Percentiles rank a stretch among this genome's conserved stretches.
phyloP scores from a whole-genome alignment of 257 asterid genomes.

The Catharanthus roseus region DNA sequence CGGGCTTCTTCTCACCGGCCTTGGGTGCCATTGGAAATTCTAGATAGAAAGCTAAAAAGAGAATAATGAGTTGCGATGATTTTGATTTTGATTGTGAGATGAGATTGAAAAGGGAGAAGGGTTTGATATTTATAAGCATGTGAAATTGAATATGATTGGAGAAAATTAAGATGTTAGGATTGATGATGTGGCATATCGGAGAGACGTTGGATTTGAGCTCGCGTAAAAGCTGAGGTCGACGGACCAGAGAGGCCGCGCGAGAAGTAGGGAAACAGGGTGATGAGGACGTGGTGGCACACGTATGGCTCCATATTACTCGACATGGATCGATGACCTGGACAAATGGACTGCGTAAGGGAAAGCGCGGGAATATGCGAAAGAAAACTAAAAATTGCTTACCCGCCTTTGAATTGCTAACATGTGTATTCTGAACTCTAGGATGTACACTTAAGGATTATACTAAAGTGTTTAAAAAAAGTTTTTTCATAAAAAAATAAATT shows the following conservation, averaged over 20 bases:
- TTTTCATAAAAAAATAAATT: too few relatives aligned
- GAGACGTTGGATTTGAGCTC: background rate
- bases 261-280: background rate
- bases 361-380: too few relatives aligned
- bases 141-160: constrained; percentile 8
- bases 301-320: too few relatives aligned
- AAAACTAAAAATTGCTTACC: too few relatives aligned
- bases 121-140: constrained; percentile 8
- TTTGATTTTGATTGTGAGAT: background rate
- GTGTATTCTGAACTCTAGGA: too few relatives aligned
- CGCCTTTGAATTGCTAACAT: too few relatives aligned
- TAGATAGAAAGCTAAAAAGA: background rate
- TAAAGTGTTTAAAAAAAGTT: too few relatives aligned
- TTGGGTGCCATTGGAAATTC: constrained; percentile 23
- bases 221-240: background rate
- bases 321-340: constrained; percentile 11
- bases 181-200: constrained; percentile 7
- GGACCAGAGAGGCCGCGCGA: background rate
- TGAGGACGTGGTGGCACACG: too few relatives aligned
- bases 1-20: constrained; percentile 17
- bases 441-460: too few relatives aligned
- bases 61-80: too few relatives aligned
- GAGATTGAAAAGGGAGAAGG: background rate
- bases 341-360: too few relatives aligned
- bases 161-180: constrained; percentile 2